phyloP scores from a whole-genome alignment of 306 rosid species.

The Dalbergia oliveri region DNA sequence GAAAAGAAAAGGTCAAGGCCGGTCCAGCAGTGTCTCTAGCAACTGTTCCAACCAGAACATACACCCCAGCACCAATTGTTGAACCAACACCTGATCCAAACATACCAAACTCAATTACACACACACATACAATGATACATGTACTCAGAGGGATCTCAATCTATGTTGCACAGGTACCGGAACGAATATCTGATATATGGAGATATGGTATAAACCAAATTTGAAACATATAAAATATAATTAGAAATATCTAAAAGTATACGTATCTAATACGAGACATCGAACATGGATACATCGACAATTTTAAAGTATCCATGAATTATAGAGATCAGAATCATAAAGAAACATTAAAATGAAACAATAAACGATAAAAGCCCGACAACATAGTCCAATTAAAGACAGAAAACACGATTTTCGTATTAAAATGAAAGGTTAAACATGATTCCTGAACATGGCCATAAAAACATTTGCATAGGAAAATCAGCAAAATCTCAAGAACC shows the following conservation, averaged over 20 bases:
- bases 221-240: no score
- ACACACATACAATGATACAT: background rate
- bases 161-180: background rate
- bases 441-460: constrained; percentile 19
- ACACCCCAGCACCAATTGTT: constrained; percentile 97
- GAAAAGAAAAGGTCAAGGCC: constrained; percentile 77
- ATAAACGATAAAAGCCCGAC: no score
- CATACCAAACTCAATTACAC: constrained; percentile 9
- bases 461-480: background rate
- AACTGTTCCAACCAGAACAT: constrained; percentile 95
- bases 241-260: no score
- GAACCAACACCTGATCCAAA: constrained; percentile 84
- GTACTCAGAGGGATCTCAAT: background rate
- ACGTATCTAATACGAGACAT: no score
- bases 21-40: constrained; percentile 97
- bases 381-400: constrained; percentile 26
- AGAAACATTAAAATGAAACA: no score
- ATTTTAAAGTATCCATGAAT: no score
- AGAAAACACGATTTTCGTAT: background rate
- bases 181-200: no score
- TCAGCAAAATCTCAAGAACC: constrained; percentile 14
- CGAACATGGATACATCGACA: no score
- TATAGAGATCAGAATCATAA: no score
- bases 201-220: no score
- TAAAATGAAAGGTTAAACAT: background rate